Conservation (phyloP, 345 rosid genomes). For the Psidium guajava region DNA sequence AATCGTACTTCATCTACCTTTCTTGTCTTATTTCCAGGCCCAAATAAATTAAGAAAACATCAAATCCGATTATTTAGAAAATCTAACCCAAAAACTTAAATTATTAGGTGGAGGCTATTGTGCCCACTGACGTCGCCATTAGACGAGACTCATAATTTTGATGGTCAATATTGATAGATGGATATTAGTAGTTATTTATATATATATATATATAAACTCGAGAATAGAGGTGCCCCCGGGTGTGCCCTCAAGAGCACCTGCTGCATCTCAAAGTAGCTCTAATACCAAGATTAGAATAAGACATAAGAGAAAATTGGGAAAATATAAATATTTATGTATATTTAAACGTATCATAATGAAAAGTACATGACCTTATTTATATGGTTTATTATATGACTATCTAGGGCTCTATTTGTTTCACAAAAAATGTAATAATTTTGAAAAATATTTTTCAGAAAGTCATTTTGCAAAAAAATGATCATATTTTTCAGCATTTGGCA, state of each 20-base stretch:
- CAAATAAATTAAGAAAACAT: background rate
- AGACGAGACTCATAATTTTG: background rate
- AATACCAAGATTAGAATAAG: background rate
- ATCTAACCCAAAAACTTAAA: background rate
- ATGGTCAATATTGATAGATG: background rate
- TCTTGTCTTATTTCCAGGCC: background rate
- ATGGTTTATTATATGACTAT: background rate
- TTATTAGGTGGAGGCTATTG: background rate
- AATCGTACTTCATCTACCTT: background rate
- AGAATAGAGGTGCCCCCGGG: background rate
- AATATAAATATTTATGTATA: background rate
- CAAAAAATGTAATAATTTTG: no score
- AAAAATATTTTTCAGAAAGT: no score
- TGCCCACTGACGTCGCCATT: background rate
- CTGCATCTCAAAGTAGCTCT: background rate
- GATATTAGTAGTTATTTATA: background rate
- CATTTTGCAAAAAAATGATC: no score
- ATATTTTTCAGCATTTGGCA: no score
- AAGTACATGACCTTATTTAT: background rate
- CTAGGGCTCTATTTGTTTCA: background rate
- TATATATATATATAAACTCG: no score
- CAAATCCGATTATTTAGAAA: accelerated
- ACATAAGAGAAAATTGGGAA: background rate
- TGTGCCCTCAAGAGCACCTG: background rate
- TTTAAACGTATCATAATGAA: background rate